Base-by-base conservation (phyloP, 2,329 filamentous ascomycete genomes). In the Drechmeria coniospora region DNA sequence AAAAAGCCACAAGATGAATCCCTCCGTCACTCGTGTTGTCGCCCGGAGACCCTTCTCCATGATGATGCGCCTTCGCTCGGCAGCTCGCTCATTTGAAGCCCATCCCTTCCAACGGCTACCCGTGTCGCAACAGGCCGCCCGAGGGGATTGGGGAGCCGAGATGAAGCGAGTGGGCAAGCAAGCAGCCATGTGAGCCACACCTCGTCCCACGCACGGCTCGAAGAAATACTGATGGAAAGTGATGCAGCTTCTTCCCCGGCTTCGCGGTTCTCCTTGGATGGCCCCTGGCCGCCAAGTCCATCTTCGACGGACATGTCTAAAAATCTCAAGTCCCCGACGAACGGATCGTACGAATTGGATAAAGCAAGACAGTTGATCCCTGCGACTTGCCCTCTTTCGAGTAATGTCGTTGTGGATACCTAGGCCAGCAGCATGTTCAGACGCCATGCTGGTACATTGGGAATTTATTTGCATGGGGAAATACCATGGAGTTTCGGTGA, bases 21-120 rank as follows among this genome's bases (percentile, higher is more conserved):
- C 47, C 24, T 37, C 42, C 29, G 38, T 41, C 33, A 35, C 41
- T 29, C 49, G 49, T 36, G 37, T 39, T 32, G 39, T 42, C 15
- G 32, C 38, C 31, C 43, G 44, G 30, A 45, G 53, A 23, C 47
- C 48, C 13, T 51, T 52, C 39, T 55, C 52, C 32, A 39, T 52
- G 21, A 36, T 51, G 23, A 35, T 33, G 19, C 34, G 42, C n/a
- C 41, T 53, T 38, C 48, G 52, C 30, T 42, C 39, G 20, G 44
- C 43, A 20, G 45, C 43, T 21, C 49, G 49, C 29, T 37, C 44
- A 19, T 44, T 51, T 37, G 51, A 55, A 35, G 23, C 50, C 30
- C 51, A 55, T 28, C 49, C 50, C 29, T 53, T 53, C 25, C 44
- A 51, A 38, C 45, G 51, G 26, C 35, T 50, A 10, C 38, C 50